Evolutionary conservation across 73 alveolate species (phyloP), one percentile per base, ranked within the genome.

Genomic region (Uronychia binucleata): DNA sequence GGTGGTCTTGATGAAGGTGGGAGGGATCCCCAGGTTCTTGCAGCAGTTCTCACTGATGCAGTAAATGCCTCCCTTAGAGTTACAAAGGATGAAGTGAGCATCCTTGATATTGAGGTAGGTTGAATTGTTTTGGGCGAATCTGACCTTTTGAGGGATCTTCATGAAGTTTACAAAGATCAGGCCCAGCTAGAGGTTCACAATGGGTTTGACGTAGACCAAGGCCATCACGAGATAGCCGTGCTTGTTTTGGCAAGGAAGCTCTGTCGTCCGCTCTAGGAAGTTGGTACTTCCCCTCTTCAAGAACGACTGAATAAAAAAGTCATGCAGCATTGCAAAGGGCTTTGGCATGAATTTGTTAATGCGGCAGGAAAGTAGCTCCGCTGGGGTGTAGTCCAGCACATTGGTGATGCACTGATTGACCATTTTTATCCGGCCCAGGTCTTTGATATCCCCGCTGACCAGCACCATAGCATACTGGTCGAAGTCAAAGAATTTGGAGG

Each of bases 21-120:
- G 91, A 11, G 91, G 91, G 28, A 85, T 76, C 0, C 91, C 91
- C 29, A 85, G 46, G 31, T 85, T 77, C 58, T 85, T 85, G 85
- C 76, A 77, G 81, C 91, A 85, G 59, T 85, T 85, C 57, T 85
- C 57, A 67, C 79, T 28, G 81, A 85, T 85, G 28, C 86, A 77
- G 58, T 32, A 35, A 1, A 85, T 85, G 1, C 57, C 28, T 0
- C 86, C 86, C 32, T 85, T 85, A 1, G 31, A 5, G 77, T 85
- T 84, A 57, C 91, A 85, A 0, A 85, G 59, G 26, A 85, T 26
- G 34, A 75, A 85, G 59, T 85, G 91, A 85, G 91, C 91, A 35
- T 85, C 91, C 31, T 85, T 85, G 32, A 67, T 60, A 26, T 77
- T 76, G 28, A 85, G 28, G 78, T 77, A 85, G 0, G 75, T 14